Evolutionary conservation across 176 grass and related monocot species (phyloP), one percentile per base, ranked within the genome.

Genomic region (Raddia distichophylla): DNA sequence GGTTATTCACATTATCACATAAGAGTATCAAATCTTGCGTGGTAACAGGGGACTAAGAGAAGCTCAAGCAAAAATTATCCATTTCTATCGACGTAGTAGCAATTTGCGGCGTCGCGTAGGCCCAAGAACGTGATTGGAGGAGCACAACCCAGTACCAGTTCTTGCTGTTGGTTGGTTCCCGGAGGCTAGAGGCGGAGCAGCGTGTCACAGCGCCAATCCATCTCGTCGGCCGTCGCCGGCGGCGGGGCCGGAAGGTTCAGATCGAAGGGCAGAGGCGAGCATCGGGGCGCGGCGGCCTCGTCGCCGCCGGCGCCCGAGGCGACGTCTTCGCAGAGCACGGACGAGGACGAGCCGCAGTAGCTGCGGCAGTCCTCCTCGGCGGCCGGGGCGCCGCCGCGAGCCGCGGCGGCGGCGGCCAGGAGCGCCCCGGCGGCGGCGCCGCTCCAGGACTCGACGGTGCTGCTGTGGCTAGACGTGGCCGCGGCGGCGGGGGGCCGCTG

Each of bases 371-470:
- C 71, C 61, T 87, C 87, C 64, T 86, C 85, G 43, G 87, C 71
- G 6, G 74, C 73, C 37, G 58, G 52, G 9, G 69, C 43, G 44
- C 34, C 53, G 69, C 46, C 42, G 32, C 58, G 55, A 27, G 27
- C 27, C 20, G 45, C 69, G 56, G 51, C 18, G 58, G 84, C 66
- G 66, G 64, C 18, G 20, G 56, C 64, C 60, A 77, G 56, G 86
- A 73, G 61, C 33, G 16, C 59, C 45, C 65, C 58, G 4, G 46
- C 27, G 35, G 6, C 48, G 11, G 7, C 60, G 45, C 54, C 92
- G 62, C 84, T 88, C 71, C 86, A 93, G 19, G 93, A 96, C 62
- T 96, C 90, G 20, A 96, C 86, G 12, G 93, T 96, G 88, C 93
- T 96, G 70, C 93, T 96, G 71, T 87, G 93, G 72, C 93, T 93